Percentiles rank a stretch among this genome's conserved stretches.
These are phyloP conservation scores for Kodamaea plutei DNA, from an alignment of 1,139 yeast genomes.

Conservation along the genomic window DNA sequence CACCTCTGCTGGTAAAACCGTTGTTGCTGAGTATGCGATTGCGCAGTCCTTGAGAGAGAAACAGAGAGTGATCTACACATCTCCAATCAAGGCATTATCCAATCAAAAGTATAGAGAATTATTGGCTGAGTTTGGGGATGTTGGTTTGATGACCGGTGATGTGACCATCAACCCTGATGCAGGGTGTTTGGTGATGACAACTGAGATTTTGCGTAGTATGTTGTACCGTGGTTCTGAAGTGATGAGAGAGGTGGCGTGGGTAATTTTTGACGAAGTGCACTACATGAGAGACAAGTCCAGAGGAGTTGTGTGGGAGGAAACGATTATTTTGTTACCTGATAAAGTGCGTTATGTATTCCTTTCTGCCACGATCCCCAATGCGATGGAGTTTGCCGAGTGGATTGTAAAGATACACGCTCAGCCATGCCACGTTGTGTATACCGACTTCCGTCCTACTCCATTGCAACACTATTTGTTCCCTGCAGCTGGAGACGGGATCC, in stretches of 20 bases:
- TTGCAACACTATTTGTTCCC: constrained; percentile 96
- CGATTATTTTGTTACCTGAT: constrained; percentile 90
- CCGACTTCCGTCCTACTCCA: constrained; percentile 98
- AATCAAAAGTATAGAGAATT: constrained; percentile 95
- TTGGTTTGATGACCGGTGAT: constrained; percentile 97
- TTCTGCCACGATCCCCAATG: constrained; percentile 97
- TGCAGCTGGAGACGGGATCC: constrained; percentile 96
- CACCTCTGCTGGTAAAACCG: constrained; percentile 98
- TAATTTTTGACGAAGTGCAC: constrained; percentile 92
- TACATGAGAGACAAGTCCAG: constrained; percentile 94
- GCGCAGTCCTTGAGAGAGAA: constrained; percentile 88
- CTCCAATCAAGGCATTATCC: constrained; percentile 95
- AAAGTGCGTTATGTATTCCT: constrained; percentile 84
- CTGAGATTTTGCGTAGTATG: constrained; percentile 92
- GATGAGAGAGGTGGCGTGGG: constrained; percentile 97
- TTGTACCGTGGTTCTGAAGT: constrained; percentile 90
- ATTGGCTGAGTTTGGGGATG: constrained; percentile 89
- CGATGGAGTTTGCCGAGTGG: constrained; percentile 99
- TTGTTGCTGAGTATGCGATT: constrained; percentile 97
- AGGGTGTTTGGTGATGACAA: constrained; percentile 95
- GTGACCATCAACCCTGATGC: constrained; percentile 97
- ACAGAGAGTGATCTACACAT: constrained; percentile 93
- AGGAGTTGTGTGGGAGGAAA: constrained; percentile 99
- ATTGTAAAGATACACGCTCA: constrained; percentile 90
- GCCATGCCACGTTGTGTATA: constrained; percentile 97